Evolutionary conservation across 768 basidiomycete species (phyloP), one percentile per base, ranked within the genome.

Genomic region (Glaciozyma martinii): DNA sequence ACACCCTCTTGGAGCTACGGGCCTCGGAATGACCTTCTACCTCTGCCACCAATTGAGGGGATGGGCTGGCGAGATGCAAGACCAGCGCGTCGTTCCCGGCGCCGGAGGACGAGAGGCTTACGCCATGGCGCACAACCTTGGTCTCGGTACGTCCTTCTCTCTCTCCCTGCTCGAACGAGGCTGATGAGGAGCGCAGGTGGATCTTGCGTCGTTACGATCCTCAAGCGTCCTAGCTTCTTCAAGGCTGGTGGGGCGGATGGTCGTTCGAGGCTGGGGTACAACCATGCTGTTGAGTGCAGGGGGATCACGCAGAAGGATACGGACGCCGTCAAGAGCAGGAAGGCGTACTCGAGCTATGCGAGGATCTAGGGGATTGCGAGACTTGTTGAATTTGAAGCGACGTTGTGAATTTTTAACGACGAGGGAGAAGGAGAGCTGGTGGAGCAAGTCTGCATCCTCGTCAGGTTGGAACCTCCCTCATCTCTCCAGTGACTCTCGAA

Each of bases 41-140:
- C 61, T 65, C 30, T 60, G 59, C 59, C 44, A 61, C 29, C 64
- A 67, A 50, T 66, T 71, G 0, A 61, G 70, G 18, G 70, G 70
- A 0, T 67, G 66, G 63, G 69, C 70, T 0, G 72, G 72, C 3
- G 42, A 61, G 23, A 71, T 74, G 67, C 73, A 72, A 46, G 70
- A 62, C 53, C 43, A 62, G n/a, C 32, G 58, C 7, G 55, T 63
- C 52, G 58, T 52, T 3, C 67, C 61, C 13, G 71, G 63, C 18
- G 56, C 32, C 15, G 25, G 47, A 12, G 62, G 68, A 60, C 62
- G 63, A 47, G 29, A 65, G 8, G 64, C 71, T 9, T 88, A 82
- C 67, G 88, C 87, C 5, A 79, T 92, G 18, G 84, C 88, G 13
- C 89, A 91, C 69, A 91, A 92, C 73, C 79, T 92, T 52, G 89